A percentile compares a stretch with the other conserved stretches of the same genome.
phyloP scores from a whole-genome alignment of 306 rosid species.

The Cicer arietinum region DNA sequence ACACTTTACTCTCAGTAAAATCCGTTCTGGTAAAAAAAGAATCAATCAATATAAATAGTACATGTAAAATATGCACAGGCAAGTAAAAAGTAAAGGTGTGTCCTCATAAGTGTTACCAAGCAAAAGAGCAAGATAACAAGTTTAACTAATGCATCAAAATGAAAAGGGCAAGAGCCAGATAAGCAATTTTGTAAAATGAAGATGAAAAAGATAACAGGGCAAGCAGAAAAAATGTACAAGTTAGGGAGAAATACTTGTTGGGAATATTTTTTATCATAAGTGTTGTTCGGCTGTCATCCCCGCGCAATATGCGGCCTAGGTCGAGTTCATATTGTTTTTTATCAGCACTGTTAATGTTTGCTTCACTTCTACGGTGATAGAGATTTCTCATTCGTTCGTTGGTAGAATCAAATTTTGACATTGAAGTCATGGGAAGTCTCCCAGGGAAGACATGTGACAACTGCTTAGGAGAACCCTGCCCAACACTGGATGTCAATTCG shows the following conservation, averaged over 20 bases:
- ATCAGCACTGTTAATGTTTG: conserved; percentile 65
- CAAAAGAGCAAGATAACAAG: conserved; percentile 25
- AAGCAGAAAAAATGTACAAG: conserved; percentile 29
- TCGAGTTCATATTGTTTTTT: conserved; percentile 83
- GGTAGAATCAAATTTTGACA: conserved; percentile 71
- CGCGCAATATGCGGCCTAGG: conserved; percentile 64
- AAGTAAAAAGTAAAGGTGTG: not conserved
- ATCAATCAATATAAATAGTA: conserved; percentile 20
- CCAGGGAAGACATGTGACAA: conserved; percentile 67
- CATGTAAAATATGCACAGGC: conserved; percentile 21
- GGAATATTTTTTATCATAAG: conserved; percentile 91
- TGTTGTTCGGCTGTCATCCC: conserved; percentile 80
- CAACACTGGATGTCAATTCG: conserved; percentile 60
- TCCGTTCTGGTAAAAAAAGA: conserved; percentile 11
- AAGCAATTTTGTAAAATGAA: conserved; percentile 34
- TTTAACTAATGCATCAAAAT: conserved; percentile 15
- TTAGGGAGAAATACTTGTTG: conserved; percentile 63
- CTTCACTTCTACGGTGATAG: conserved; percentile 76
- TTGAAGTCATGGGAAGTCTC: conserved; percentile 64
- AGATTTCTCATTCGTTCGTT: conserved; percentile 74
- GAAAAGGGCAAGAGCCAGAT: conserved; percentile 23
- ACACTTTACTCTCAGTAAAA: conserved; percentile 18
- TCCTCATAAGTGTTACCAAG: conserved; percentile 10
- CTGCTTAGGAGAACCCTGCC: conserved; percentile 69
- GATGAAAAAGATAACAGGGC: conserved; percentile 33